Percentiles rank a stretch among this genome's conserved stretches.
Evolutionary conservation across 768 basidiomycete species (phyloP).

Genomic region (Omphalotus guepiniiformis): DNA sequence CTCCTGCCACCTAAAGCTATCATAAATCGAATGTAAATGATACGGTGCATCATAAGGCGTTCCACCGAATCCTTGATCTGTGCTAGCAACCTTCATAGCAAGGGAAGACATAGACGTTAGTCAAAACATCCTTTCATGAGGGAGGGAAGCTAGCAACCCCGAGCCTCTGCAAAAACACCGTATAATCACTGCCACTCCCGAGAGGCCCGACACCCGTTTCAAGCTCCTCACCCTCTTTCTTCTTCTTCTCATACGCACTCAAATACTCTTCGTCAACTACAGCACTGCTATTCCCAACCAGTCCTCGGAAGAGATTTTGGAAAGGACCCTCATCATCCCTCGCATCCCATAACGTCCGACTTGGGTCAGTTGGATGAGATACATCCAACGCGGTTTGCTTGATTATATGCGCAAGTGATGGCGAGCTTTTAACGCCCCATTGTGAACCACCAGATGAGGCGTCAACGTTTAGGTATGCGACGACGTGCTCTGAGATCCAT

Average conservation of each 20-base stretch:
- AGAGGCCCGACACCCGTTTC: constrained; percentile 50
- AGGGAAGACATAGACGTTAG: no score
- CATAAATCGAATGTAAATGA: constrained; percentile 77
- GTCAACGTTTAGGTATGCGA: constrained; percentile 84
- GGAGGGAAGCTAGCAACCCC: constrained; percentile 34
- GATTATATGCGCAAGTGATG: not conserved
- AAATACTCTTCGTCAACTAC: constrained; percentile 37
- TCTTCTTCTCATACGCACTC: constrained; percentile 18
- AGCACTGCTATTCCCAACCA: constrained; percentile 43
- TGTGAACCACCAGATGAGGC: constrained; percentile 58
- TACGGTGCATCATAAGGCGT: constrained; percentile 55
- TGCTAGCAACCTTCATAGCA: constrained; percentile 44
- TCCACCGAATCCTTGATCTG: constrained; percentile 35
- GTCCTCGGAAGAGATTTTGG: constrained; percentile 14
- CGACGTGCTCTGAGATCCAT: constrained; percentile 77
- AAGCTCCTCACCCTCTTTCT: constrained; percentile 21
- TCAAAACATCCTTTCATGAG: not conserved
- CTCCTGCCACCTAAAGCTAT: constrained; percentile 69
- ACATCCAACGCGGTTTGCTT: not conserved
- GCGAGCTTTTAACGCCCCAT: constrained; percentile 32
- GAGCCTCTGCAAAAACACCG: constrained; percentile 82
- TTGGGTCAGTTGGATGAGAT: constrained; percentile 13
- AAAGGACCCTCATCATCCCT: constrained; percentile 54
- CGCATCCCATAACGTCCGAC: constrained; percentile 74
- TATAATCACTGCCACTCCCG: constrained; percentile 87